Evolutionary conservation across 352 stramenopile genomes (phyloP).

Genomic region (Peronospora tabacina): DNA sequence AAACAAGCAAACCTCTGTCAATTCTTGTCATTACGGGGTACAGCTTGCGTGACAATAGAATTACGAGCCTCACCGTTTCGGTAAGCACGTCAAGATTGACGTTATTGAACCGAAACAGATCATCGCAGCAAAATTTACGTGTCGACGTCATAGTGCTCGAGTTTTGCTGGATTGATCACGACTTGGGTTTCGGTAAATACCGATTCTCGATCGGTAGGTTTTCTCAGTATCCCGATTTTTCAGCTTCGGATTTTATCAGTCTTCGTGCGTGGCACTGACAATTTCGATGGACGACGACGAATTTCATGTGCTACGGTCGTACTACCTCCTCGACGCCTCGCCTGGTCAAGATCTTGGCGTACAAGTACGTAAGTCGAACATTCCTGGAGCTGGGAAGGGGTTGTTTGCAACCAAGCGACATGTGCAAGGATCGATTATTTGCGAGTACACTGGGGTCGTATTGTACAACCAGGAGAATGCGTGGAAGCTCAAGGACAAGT

Average conservation of each 20-base stretch:
- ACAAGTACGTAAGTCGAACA: slow-evolving; percentile 34
- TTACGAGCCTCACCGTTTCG: slow-evolving; percentile 67
- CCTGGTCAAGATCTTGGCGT: slow-evolving; percentile 25
- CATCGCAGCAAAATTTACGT: slow-evolving; percentile 92
- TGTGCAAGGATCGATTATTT: slow-evolving; percentile 24
- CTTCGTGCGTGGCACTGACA: slow-evolving; percentile 5
- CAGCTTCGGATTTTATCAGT: background rate
- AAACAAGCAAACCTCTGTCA: slow-evolving; percentile 14
- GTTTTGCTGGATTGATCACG: slow-evolving; percentile 1
- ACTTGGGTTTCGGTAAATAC: background rate
- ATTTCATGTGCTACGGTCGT: slow-evolving; percentile 17
- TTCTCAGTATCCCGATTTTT: background rate
- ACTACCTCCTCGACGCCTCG: slow-evolving; percentile 12
- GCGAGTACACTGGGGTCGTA: slow-evolving; percentile 41
- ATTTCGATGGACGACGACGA: slow-evolving; percentile 20
- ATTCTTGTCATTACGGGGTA: background rate
- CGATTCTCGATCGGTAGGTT: background rate
- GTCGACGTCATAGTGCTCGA: slow-evolving; percentile 89
- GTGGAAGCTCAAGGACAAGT: slow-evolving; percentile 55
- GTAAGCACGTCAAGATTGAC: slow-evolving; percentile 97
- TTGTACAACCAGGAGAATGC: slow-evolving; percentile 36
- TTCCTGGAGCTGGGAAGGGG: slow-evolving; percentile 43
- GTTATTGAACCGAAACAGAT: slow-evolving; percentile 98
- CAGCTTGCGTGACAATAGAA: background rate
- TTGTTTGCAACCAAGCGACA: slow-evolving; percentile 40